Conservation (phyloP, 345 rosid species). For the Limnanthes douglasii region DNA sequence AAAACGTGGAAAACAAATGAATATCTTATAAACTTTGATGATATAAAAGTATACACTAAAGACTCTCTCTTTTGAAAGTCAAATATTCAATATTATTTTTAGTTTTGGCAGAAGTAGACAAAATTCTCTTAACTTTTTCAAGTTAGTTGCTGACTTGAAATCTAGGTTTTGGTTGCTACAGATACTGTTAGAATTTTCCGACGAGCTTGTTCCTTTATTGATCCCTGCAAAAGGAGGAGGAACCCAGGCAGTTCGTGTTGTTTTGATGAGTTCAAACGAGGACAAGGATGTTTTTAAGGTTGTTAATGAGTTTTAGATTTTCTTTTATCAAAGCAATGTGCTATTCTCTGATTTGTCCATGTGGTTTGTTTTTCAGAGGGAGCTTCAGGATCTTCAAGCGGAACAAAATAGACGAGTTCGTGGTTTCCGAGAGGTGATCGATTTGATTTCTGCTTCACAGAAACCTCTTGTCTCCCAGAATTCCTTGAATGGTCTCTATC, state of each 20-base stretch:
- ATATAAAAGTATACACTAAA: not conserved
- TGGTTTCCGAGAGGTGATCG: slow-evolving; percentile 90
- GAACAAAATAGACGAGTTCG: slow-evolving; percentile 51
- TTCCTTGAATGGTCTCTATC: slow-evolving; percentile 79
- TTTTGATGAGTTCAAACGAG: slow-evolving; percentile 57
- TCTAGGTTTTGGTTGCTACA: slow-evolving; percentile 15
- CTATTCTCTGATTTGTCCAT: not conserved
- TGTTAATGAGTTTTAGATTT: slow-evolving; percentile 7
- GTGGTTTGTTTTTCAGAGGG: slow-evolving; percentile 33
- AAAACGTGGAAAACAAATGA: too few relatives aligned
- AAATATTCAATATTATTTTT: too few relatives aligned
- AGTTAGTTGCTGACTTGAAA: slow-evolving; percentile 2
- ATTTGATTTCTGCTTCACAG: slow-evolving; percentile 75
- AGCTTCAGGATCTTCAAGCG: slow-evolving; percentile 42
- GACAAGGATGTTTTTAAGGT: slow-evolving; percentile 63
- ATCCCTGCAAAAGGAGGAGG: slow-evolving; percentile 62
- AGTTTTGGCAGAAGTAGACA: too few relatives aligned
- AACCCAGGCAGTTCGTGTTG: slow-evolving; percentile 51
- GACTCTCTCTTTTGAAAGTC: not conserved
- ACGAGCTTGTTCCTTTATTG: slow-evolving; percentile 55
- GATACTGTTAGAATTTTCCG: slow-evolving; percentile 51
- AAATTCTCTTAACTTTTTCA: slow-evolving; percentile 1
- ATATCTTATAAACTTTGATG: slow-evolving; percentile 1
- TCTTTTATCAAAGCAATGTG: not conserved
- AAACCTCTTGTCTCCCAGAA: slow-evolving; percentile 70